Conservation (phyloP, 176 grass and related monocot genomes). For the Oryza meridionalis region DNA sequence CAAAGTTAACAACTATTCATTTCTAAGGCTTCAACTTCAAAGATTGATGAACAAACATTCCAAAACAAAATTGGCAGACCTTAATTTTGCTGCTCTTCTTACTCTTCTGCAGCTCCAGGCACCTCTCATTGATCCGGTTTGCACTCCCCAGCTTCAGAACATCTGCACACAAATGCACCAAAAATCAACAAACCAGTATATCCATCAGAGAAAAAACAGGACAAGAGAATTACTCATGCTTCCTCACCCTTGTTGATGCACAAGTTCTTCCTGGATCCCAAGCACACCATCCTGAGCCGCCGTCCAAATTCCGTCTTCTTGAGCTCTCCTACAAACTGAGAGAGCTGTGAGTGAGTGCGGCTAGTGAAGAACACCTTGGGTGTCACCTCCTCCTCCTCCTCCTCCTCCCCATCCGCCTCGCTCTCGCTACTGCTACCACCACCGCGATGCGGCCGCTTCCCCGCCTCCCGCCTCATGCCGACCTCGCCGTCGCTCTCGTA, state of each 20-base stretch:
- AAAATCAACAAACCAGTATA: not conserved
- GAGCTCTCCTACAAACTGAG: constrained; percentile 89
- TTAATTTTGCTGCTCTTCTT: constrained; percentile 77
- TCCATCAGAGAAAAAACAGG: not conserved
- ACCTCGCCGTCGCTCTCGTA: constrained; percentile 67
- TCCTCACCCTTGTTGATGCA: constrained; percentile 77
- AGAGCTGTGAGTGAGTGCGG: constrained; percentile 87
- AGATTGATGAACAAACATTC: not conserved
- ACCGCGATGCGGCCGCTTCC: constrained; percentile 46
- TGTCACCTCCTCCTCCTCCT: constrained; percentile 64
- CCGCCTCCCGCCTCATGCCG: constrained; percentile 33
- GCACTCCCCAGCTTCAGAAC: constrained; percentile 72
- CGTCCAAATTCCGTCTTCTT: constrained; percentile 64
- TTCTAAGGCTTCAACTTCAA: not conserved
- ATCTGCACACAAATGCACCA: constrained; percentile 51
- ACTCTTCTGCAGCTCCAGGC: constrained; percentile 84
- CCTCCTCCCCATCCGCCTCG: constrained; percentile 48
- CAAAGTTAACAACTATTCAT: not conserved
- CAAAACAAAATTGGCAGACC: constrained; percentile 46
- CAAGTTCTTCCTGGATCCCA: constrained; percentile 93
- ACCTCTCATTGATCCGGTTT: constrained; percentile 78
- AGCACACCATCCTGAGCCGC: constrained; percentile 59
- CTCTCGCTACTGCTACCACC: constrained; percentile 57
- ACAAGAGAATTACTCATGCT: not conserved
- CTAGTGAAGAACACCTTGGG: constrained; percentile 91